Evolutionary conservation across 2,329 filamentous ascomycete species (phyloP).

Genomic region (Fusarium albidum): DNA sequence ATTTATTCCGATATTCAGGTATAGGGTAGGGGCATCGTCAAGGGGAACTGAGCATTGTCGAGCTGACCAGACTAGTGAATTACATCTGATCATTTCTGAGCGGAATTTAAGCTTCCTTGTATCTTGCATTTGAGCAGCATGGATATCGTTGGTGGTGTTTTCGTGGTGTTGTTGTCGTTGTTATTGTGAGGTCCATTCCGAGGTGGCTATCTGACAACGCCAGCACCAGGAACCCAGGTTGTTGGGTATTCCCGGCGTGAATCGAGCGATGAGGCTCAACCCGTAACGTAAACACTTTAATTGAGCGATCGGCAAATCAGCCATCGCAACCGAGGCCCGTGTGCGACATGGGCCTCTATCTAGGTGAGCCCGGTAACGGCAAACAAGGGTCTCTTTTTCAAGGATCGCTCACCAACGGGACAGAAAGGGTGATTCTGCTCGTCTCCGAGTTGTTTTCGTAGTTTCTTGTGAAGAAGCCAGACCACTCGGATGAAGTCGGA

Average conservation of each 20-base stretch:
- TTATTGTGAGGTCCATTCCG: too few species aligned
- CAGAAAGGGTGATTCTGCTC: background rate
- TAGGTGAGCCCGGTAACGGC: constrained; percentile 6
- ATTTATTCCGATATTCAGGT: background rate
- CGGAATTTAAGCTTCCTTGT: too few species aligned
- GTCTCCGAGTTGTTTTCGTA: constrained; percentile 2
- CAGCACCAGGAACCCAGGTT: too few species aligned
- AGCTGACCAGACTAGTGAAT: too few species aligned
- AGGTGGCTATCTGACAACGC: too few species aligned
- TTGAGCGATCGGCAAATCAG: background rate
- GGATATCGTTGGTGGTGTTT: too few species aligned
- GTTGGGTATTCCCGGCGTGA: too few species aligned
- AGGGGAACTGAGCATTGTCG: too few species aligned
- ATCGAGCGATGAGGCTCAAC: background rate
- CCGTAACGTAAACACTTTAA: background rate
- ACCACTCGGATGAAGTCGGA: background rate
- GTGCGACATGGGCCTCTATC: background rate
- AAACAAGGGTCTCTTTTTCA: background rate
- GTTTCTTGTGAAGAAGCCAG: background rate
- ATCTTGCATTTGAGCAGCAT: too few species aligned
- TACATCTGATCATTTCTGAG: too few species aligned
- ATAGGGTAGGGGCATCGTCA: background rate
- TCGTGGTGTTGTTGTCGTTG: too few species aligned
- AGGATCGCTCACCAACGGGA: constrained; percentile 1
- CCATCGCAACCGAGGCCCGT: background rate